Percentiles rank a stretch among this genome's conserved stretches.
Evolutionary conservation across 495 filamentous ascomycete species (phyloP).

Genomic region (Aspergillus bridgeri): DNA sequence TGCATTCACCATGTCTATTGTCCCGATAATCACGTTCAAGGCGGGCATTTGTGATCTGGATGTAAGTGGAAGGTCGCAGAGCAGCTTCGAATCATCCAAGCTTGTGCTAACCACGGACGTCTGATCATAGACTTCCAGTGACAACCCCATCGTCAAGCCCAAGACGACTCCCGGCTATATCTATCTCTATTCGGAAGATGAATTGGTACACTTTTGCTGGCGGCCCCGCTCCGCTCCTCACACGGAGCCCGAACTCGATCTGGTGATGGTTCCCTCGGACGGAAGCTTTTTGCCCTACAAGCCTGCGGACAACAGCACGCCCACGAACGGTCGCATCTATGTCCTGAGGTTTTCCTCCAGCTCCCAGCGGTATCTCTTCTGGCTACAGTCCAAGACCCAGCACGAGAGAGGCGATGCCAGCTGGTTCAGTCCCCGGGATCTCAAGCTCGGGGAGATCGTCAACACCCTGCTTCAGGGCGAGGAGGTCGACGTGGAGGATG

Average conservation of each 20-base stretch:
- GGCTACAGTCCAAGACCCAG: conserved; percentile 88
- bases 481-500: conserved; percentile 77
- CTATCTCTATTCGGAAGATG: conserved; percentile 93
- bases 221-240: conserved; percentile 61
- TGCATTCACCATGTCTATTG: conserved; percentile 62
- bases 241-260: conserved; percentile 70
- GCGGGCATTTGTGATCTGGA: conserved; percentile 86
- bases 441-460: conserved; percentile 79
- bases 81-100: background rate
- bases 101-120: conserved; percentile 14
- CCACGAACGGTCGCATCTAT: conserved; percentile 87
- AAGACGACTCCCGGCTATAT: conserved; percentile 76
- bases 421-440: conserved; percentile 78
- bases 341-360: conserved; percentile 93
- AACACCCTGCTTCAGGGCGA: conserved; percentile 81
- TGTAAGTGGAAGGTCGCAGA: conserved; percentile 50
- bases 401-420: conserved; percentile 64
- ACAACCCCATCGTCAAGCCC: conserved; percentile 65
- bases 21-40: conserved; percentile 93
- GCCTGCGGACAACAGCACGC: conserved; percentile 51
- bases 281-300: conserved; percentile 79
- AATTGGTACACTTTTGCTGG: conserved; percentile 97
- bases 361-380: conserved; percentile 88
- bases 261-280: conserved; percentile 89
- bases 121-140: conserved; percentile 48